Evolutionary conservation across 164 flowering plant genomes (phyloP).

Genomic region (Malania oleifera): DNA sequence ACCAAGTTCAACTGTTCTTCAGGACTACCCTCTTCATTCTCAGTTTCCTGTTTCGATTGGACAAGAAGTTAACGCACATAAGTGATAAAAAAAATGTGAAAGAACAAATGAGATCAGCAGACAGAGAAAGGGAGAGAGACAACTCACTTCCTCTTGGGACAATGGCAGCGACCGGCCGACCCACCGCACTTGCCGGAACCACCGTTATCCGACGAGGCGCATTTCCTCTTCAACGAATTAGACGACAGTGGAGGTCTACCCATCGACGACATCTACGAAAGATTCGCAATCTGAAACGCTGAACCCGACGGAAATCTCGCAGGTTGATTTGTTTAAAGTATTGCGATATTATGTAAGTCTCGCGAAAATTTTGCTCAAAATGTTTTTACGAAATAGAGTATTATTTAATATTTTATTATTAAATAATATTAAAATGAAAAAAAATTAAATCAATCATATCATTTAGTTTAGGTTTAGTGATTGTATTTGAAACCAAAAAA

Average conservation of each 20-base stretch:
- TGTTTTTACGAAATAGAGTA: too few species aligned
- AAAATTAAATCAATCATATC: too few species aligned
- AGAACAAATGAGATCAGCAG: background rate
- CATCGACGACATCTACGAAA: slow-evolving; percentile 39
- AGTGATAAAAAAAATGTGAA: too few species aligned
- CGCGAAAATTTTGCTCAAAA: too few species aligned
- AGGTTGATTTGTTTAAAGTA: too few species aligned
- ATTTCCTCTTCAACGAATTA: slow-evolving; percentile 60
- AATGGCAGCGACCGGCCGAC: slow-evolving; percentile 70
- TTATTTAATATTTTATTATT: too few species aligned
- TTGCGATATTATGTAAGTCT: too few species aligned
- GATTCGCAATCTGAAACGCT: slow-evolving; percentile 51
- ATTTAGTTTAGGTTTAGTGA: too few species aligned
- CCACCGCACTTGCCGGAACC: slow-evolving; percentile 48
- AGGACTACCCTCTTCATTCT: slow-evolving; percentile 71
- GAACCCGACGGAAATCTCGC: slow-evolving; percentile 40
- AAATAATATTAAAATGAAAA: too few species aligned
- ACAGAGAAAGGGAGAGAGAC: background rate
- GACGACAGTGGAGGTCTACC: slow-evolving; percentile 58
- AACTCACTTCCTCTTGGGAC: slow-evolving; percentile 74
- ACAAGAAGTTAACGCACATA: background rate
- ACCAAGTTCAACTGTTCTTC: background rate
- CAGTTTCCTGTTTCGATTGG: slow-evolving; percentile 39
- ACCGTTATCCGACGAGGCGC: slow-evolving; percentile 48
- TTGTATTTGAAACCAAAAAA: too few species aligned